Evolutionary conservation across 2,329 filamentous ascomycete genomes (phyloP).

Genomic region (Colletotrichum orbiculare): DNA sequence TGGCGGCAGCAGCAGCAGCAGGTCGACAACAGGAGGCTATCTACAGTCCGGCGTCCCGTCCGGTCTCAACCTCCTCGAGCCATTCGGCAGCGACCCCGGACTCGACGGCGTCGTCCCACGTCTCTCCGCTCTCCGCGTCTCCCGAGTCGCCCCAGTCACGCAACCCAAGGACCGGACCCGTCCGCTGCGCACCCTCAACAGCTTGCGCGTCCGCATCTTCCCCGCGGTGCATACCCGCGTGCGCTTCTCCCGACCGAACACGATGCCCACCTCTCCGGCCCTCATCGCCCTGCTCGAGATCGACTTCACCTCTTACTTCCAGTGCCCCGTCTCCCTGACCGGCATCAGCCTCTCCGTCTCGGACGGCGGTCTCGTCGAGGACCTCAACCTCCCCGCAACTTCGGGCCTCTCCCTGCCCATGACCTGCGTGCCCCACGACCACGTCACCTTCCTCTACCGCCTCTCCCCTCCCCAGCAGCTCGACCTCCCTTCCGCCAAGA

Average conservation of each 20-base stretch:
- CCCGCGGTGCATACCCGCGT: conserved; percentile 79
- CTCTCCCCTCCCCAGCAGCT: conserved; percentile 62
- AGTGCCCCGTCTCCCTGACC: conserved; percentile 73
- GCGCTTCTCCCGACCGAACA: conserved; percentile 74
- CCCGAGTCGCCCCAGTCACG: conserved; percentile 76
- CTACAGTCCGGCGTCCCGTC: conserved; percentile 75
- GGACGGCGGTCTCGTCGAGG: conserved; percentile 69
- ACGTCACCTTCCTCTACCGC: conserved; percentile 79
- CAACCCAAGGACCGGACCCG: conserved; percentile 70
- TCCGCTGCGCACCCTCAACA: conserved; percentile 72
- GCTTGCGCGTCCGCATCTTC: conserved; percentile 71
- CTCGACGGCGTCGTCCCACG: conserved; percentile 71
- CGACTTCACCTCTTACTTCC: conserved; percentile 77
- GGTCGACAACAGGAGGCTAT: conserved; percentile 66
- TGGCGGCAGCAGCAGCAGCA: conserved; percentile 14
- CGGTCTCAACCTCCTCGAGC: conserved; percentile 80
- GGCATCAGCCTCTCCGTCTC: conserved; percentile 67
- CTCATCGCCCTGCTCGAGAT: conserved; percentile 79
- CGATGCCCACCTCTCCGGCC: conserved; percentile 66
- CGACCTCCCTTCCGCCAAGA: conserved; percentile 56
- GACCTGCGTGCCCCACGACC: conserved; percentile 76
- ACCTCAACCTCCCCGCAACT: conserved; percentile 61
- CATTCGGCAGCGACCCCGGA: conserved; percentile 74
- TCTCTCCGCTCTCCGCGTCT: conserved; percentile 79
- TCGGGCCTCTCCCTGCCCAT: conserved; percentile 65